These are phyloP conservation scores for Fusarium multiceps DNA, from an alignment of 2,329 filamentous ascomycete species.

Conservation along the genomic window DNA sequence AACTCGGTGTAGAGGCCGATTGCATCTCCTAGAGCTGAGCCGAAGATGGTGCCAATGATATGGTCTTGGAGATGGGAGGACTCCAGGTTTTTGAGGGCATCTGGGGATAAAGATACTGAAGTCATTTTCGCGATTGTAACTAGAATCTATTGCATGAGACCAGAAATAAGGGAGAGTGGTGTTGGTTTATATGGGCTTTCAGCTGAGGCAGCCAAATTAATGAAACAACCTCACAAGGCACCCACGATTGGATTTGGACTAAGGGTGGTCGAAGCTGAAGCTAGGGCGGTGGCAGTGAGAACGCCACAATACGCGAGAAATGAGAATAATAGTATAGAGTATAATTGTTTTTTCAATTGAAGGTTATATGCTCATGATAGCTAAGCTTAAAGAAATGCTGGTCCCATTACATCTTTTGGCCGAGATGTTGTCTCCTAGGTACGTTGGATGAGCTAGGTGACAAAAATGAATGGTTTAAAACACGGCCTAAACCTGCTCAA, in stretches of 20 bases:
- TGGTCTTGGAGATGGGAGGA: constrained; percentile 49
- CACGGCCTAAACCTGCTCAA: background rate
- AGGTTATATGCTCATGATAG: background rate
- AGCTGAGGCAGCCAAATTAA: constrained; percentile 32
- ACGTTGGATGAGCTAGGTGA: background rate
- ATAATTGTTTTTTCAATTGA: background rate
- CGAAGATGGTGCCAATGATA: constrained; percentile 59
- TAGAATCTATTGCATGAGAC: too few species aligned
- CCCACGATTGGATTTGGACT: background rate
- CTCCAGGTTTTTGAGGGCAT: constrained; percentile 33
- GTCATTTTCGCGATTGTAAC: constrained; percentile 14
- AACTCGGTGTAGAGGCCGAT: constrained; percentile 67
- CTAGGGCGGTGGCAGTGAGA: constrained; percentile 38
- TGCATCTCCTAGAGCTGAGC: constrained; percentile 64
- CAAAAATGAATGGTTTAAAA: background rate
- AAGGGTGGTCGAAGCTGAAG: constrained; percentile 18
- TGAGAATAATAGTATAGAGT: background rate
- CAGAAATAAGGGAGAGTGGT: background rate
- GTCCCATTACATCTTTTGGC: background rate
- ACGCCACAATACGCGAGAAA: background rate
- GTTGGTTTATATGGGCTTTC: background rate
- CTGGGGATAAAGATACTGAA: constrained; percentile 21
- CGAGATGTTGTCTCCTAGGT: too few species aligned
- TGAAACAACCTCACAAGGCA: constrained; percentile 28
- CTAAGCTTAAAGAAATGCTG: background rate